These are phyloP conservation scores for Quercus rubra DNA, from an alignment of 306 rosid species.

Conservation along the genomic window DNA sequence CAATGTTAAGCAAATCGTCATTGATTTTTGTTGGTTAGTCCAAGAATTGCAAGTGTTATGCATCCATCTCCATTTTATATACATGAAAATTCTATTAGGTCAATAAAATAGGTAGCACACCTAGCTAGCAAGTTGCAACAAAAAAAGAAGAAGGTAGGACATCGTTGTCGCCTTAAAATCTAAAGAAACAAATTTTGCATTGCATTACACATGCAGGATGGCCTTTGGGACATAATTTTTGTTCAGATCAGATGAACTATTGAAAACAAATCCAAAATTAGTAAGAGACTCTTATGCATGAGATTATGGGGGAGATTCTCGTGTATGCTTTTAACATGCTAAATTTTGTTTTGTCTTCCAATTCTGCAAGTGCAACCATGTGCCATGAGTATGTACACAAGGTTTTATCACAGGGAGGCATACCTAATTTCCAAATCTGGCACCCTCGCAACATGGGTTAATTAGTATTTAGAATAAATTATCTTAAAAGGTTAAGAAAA, in stretches of 20 bases:
- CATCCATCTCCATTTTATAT: slow-evolving; percentile 2
- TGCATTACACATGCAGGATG: background rate
- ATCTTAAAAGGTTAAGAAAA: too few species aligned
- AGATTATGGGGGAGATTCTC: too few species aligned
- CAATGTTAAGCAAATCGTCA: background rate
- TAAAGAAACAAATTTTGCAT: background rate
- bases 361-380: too few species aligned
- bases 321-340: too few species aligned
- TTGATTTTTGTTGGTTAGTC: background rate
- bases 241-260: background rate
- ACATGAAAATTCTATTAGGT: background rate
- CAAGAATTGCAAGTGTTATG: background rate
- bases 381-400: too few species aligned
- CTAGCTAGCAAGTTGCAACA: background rate
- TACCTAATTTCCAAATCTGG: too few species aligned
- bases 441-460: too few species aligned
- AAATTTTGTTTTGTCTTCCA: too few species aligned
- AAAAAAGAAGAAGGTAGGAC: slow-evolving; percentile 2
- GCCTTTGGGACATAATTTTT: background rate
- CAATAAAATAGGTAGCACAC: slow-evolving; percentile 17
- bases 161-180: slow-evolving; percentile 1
- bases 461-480: too few species aligned
- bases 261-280: background rate
- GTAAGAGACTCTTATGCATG: background rate
- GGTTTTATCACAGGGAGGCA: too few species aligned